phyloP scores from a whole-genome alignment of 129 eudicot species.

The Lonicera japonica region DNA sequence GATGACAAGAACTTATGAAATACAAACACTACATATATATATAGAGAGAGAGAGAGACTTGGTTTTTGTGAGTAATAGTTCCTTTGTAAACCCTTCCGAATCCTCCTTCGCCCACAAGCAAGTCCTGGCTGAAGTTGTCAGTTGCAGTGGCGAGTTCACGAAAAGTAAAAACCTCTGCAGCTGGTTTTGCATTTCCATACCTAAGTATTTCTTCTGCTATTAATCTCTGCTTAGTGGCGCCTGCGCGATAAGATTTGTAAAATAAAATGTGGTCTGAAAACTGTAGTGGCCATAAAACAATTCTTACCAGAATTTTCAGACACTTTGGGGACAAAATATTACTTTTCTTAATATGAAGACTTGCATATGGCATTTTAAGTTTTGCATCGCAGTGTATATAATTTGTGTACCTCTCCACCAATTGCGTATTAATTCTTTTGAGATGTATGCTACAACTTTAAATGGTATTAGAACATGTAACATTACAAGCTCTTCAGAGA shows the following conservation, averaged over 20 bases:
- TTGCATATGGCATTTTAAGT: background rate
- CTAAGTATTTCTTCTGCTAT: conserved; percentile 55
- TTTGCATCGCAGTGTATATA: too few relatives aligned
- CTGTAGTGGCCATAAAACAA: background rate
- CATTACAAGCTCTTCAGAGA: background rate
- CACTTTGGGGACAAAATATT: too few relatives aligned
- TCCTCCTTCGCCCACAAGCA: conserved; percentile 67
- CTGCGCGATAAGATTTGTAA: conserved; percentile 21
- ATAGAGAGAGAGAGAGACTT: conserved; percentile 27
- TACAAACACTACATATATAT: background rate
- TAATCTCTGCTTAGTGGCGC: conserved; percentile 33
- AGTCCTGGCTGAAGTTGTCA: conserved; percentile 57
- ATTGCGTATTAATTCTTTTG: background rate
- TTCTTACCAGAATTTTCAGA: background rate
- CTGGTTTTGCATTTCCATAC: conserved; percentile 26
- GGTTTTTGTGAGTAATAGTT: conserved; percentile 29
- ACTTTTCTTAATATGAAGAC: background rate
- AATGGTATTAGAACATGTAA: background rate
- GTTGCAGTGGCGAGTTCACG: conserved; percentile 66
- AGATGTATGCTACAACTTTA: conserved; percentile 1
- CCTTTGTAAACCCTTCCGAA: conserved; percentile 90
- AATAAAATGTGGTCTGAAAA: background rate
- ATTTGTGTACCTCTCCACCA: background rate
- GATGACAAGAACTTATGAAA: background rate
- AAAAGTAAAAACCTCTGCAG: conserved; percentile 52